Base-by-base conservation (phyloP, 805 yeast genomes). In the Priceomyces haplophilus region DNA sequence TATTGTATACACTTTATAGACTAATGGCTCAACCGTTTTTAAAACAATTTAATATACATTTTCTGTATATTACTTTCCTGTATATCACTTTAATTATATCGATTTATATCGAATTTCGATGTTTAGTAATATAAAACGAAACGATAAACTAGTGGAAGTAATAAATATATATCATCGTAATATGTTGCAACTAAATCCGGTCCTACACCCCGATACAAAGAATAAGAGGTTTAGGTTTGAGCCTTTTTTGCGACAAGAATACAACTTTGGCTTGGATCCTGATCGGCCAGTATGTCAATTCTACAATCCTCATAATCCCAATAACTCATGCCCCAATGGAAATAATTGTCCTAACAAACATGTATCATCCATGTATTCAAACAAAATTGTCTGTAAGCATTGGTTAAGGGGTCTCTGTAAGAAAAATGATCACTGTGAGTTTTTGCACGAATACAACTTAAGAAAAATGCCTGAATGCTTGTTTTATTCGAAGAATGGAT, bases 401-500 rank as follows among this genome's bases (percentile, higher is more conserved):
- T 93, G 99, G 99, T 78, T 93, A 27, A 78, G 97, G 51, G 99
- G 99, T 0, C 76, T 93, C 27, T 93, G 99, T 66, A 93, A 93
- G 67, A 91, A 91, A 71, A 95, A 95, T 39, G 96, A 89, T 53
- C 88, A 87, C 51, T 93, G 99, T 64, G 99, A 93, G 69, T 93
- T 88, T 56, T 67, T 93, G 35, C 99, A 93, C 64, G 99, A 93
- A 60, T 90, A 90, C 58, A 91, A 93, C 58, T 67, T 93, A 53
- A 75, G 95, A 46, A 88, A 87, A 64, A 91, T 93, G 95, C 98
- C 98, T 3, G 99, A 93, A 62, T 93, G 99, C 62, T 78, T 88
- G 18, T 87, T 88, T 62, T 91, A 79, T 62, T 75, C 88, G 34
- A 83, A 88, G 60, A 81, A 80, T 51, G 95, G 95, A 4, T 83